Conservation (phyloP, 148 eudicot species). For the Amaranthus hypochondriacus region DNA sequence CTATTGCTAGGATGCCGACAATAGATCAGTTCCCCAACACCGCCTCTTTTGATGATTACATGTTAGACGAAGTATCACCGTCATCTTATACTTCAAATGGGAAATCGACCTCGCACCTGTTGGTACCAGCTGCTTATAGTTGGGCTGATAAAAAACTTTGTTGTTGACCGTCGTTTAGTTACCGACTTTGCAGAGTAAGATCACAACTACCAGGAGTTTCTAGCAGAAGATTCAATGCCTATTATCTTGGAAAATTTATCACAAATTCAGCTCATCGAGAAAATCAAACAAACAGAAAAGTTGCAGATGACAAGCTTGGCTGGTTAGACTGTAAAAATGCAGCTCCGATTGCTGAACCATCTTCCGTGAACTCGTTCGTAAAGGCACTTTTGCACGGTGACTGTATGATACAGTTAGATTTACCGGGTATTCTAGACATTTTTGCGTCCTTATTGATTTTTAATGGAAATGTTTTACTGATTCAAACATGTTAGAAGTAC, state of each 20-base stretch:
- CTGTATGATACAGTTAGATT: conserved; percentile 46
- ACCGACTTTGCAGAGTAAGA: conserved; percentile 22
- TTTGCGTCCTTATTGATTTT: conserved; percentile 3
- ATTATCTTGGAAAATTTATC: conserved; percentile 6
- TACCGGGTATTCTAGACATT: conserved; percentile 55
- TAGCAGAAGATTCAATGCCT: conserved; percentile 9
- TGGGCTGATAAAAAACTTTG: conserved; percentile 32
- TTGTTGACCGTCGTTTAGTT: conserved; percentile 20
- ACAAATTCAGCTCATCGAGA: neutral
- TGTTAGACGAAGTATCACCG: conserved; percentile 36
- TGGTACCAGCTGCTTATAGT: conserved; percentile 25
- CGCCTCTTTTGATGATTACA: conserved; percentile 20
- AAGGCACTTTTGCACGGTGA: conserved; percentile 66
- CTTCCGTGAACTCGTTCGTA: conserved; percentile 55
- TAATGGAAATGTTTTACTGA: conserved; percentile 4
- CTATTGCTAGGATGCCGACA: conserved; percentile 4
- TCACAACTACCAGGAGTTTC: conserved; percentile 21
- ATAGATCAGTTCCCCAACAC: conserved; percentile 21
- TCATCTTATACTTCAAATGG: conserved; percentile 33
- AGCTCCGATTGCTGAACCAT: conserved; percentile 19
- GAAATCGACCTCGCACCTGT: conserved; percentile 19
- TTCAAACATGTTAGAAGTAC: neutral
- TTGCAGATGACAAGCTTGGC: neutral
- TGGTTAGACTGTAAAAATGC: conserved; percentile 12
- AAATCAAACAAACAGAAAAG: neutral